These are phyloP conservation scores for Monosporascus sp. DNA, from an alignment of 2,329 filamentous ascomycete species.

Conservation along the genomic window DNA sequence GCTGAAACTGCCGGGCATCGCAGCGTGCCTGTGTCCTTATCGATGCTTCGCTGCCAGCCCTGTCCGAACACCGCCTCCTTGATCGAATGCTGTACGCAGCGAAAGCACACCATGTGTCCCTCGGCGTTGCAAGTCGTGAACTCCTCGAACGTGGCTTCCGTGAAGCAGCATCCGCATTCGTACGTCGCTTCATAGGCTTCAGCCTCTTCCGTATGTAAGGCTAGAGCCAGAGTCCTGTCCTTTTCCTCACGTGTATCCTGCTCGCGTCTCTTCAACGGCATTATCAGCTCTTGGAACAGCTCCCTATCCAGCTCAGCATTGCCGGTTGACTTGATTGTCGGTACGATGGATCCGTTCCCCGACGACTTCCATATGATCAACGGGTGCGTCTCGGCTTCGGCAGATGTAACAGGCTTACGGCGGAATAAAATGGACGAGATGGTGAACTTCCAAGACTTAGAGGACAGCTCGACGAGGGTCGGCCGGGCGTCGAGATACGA, in stretches of 20 bases:
- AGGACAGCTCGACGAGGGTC: slow-evolving; percentile 62
- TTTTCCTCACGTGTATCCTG: slow-evolving; percentile 40
- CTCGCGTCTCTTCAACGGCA: slow-evolving; percentile 44
- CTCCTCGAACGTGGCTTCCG: slow-evolving; percentile 65
- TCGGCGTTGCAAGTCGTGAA: slow-evolving; percentile 64
- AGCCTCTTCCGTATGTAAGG: slow-evolving; percentile 54
- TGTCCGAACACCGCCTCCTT: slow-evolving; percentile 91
- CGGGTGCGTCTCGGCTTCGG: slow-evolving; percentile 55
- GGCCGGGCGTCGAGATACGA: slow-evolving; percentile 68
- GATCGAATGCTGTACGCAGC: slow-evolving; percentile 75
- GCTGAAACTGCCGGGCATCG: slow-evolving; percentile 74
- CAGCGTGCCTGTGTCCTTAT: slow-evolving; percentile 66
- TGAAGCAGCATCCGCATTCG: slow-evolving; percentile 78
- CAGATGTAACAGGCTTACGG: slow-evolving; percentile 49
- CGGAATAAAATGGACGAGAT: slow-evolving; percentile 66
- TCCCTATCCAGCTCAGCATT: slow-evolving; percentile 60
- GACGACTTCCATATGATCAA: slow-evolving; percentile 57
- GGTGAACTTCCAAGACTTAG: slow-evolving; percentile 73
- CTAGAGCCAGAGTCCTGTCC: slow-evolving; percentile 48
- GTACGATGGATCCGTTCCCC: slow-evolving; percentile 51
- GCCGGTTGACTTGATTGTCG: slow-evolving; percentile 60
- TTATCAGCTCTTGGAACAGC: slow-evolving; percentile 52
- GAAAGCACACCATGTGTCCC: slow-evolving; percentile 72
- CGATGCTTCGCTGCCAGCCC: slow-evolving; percentile 78
- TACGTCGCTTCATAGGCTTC: slow-evolving; percentile 50